Base-by-base conservation (phyloP, 371 early-diverging fungal species). In the Fennellomyces sp. region DNA sequence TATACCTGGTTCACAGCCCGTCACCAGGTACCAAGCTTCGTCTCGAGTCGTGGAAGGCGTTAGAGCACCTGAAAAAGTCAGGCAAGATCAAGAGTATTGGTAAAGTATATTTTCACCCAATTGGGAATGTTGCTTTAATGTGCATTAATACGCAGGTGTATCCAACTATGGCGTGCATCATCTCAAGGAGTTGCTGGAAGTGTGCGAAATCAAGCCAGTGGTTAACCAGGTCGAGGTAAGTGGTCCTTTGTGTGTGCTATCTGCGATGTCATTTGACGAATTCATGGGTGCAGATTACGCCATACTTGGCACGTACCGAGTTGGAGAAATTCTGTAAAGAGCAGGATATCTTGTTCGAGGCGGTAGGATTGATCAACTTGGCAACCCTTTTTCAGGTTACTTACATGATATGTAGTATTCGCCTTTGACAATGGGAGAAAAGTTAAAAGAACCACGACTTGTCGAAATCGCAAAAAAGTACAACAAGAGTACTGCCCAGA, bases 1-100 rank as follows among this genome's bases (percentile, higher is more conserved):
- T 93, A 12, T 90, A 88, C 56, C 70, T 91, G 31, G 83, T 91
- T 45, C 91, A 93, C 61, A 82, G 86, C 30, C 88, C 88, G 7
- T 69, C 67, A 58, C 86, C 77, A 49, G 86, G 76, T 27, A 68
- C 73, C 36, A 59, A 80, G 28, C 64, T 61, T 33, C 78, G 75
- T 28, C 56, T 58, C 12, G 80, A 76, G 30, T 72, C 71, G 17
- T 80, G 80, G 75, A 76, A 73, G 17, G 82, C 80, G 10, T 47
- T 80, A 17, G 68, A 81, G 51, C 73, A 82, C 25, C 41, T 75
- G 27, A 66, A 74, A 19, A 64, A 64, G 15, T 58, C 64, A 19
- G 81, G 79, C 17, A 76, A 76, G 50, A 69, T 73, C 56, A 76
- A 75, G 45, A 78, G 78, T 49, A 84, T 82, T 60, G 82, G 74